A percentile compares a stretch with the other conserved stretches of the same genome.
phyloP scores from a whole-genome alignment of 2,329 filamentous ascomycete species.

The Xylariaceae sp. region DNA sequence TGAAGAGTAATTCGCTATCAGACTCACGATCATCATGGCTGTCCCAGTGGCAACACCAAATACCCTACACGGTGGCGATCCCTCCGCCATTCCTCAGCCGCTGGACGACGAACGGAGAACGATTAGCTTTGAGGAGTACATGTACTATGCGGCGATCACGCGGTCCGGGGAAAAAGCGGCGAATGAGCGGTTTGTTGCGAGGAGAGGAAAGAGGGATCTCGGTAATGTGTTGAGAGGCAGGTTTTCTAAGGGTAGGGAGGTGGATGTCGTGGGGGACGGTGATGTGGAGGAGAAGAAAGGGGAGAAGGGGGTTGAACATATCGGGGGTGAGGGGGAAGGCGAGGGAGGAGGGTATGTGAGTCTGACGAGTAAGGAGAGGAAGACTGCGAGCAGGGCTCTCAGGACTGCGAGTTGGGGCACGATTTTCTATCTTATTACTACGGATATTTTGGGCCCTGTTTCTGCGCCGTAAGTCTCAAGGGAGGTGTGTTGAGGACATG shows the following conservation, averaged over 20 bases:
- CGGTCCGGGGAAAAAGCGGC: background rate
- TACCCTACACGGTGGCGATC: no score
- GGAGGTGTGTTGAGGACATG: no score
- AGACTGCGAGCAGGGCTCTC: slow-evolving; percentile 41
- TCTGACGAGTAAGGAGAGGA: slow-evolving; percentile 43
- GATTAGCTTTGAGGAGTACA: background rate
- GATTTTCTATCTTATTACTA: slow-evolving; percentile 47
- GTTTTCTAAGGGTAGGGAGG: no score
- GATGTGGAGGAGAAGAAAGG: background rate
- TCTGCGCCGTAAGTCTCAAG: slow-evolving; percentile 34
- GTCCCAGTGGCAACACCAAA: no score
- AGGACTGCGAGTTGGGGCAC: slow-evolving; percentile 44
- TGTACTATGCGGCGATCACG: background rate
- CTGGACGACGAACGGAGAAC: no score
- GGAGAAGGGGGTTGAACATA: slow-evolving; percentile 1
- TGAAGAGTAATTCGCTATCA: no score
- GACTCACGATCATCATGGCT: no score
- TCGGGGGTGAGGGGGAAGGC: background rate
- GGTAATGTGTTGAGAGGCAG: no score
- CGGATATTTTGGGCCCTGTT: slow-evolving; percentile 43
- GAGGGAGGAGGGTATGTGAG: slow-evolving; percentile 17
- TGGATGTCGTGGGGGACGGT: background rate
- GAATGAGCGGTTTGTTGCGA: background rate
- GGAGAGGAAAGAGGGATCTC: no score
- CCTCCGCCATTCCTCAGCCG: no score